Evolutionary conservation across 306 rosid genomes (phyloP).

Genomic region (Crataegus laevigata): DNA sequence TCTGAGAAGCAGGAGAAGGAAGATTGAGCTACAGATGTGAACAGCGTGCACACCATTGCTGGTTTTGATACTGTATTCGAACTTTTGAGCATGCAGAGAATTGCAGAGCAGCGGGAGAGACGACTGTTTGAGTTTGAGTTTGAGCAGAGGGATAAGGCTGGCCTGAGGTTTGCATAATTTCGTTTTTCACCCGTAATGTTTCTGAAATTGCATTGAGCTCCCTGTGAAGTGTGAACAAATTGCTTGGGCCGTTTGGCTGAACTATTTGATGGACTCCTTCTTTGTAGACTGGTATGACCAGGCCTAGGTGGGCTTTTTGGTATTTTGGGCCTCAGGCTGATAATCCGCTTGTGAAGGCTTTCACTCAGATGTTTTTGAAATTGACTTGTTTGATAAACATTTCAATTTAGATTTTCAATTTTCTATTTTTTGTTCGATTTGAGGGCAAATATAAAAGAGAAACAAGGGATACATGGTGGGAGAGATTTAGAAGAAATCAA

Average conservation of each 20-base stretch:
- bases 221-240: background rate
- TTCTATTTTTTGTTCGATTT: too few relatives aligned
- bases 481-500: too few relatives aligned
- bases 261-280: background rate
- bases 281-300: background rate
- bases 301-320: too few relatives aligned
- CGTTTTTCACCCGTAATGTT: too few relatives aligned
- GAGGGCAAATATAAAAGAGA: too few relatives aligned
- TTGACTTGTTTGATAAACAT: too few relatives aligned
- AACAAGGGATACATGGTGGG: too few relatives aligned
- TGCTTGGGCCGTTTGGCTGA: background rate
- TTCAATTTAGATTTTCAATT: too few relatives aligned
- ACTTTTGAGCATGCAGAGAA: background rate
- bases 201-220: background rate
- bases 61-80: background rate
- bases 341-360: too few relatives aligned
- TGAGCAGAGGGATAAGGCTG: background rate
- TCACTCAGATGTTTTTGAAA: too few relatives aligned
- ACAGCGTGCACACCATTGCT: constrained; percentile 17
- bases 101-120: background rate
- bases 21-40: constrained; percentile 27
- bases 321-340: too few relatives aligned
- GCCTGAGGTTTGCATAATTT: background rate
- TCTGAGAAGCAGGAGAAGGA: constrained; percentile 22
- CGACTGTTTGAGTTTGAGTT: too few relatives aligned